Conservation (phyloP, 2,329 filamentous ascomycete genomes). For the Diaporthe vaccinii region DNA sequence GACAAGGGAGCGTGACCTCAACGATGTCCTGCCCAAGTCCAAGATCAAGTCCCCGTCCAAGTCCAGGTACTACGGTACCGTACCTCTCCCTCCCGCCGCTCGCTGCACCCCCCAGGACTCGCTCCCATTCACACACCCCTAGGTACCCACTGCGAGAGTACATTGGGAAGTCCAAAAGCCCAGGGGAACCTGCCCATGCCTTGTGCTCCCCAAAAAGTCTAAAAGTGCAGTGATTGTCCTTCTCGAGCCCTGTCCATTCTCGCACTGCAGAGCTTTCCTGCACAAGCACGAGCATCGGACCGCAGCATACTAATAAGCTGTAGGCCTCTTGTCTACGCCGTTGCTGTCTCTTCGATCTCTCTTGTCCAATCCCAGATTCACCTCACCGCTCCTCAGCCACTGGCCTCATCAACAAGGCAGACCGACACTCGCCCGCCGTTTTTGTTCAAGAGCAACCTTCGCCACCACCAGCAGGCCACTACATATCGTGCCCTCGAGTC, state of each 20-base stretch:
- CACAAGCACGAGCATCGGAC: conserved; percentile 26
- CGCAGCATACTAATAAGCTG: conserved; percentile 33
- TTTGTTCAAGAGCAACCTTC: conserved; percentile 6
- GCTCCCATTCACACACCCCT: conserved; percentile 20
- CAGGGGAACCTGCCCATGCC: conserved; percentile 15
- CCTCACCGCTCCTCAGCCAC: conserved; percentile 23
- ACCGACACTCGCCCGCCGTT: conserved; percentile 19
- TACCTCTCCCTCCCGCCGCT: conserved; percentile 7
- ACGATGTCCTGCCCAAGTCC: conserved; percentile 17
- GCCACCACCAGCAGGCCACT: background rate
- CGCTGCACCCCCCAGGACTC: conserved; percentile 6
- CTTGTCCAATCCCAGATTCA: conserved; percentile 31
- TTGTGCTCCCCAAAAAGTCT: conserved; percentile 29
- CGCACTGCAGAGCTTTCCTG: conserved; percentile 26
- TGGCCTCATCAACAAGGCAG: conserved; percentile 16
- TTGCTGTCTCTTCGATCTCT: conserved; percentile 21
- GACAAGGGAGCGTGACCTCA: conserved; percentile 20
- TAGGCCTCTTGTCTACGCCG: conserved; percentile 24
- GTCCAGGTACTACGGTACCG: conserved; percentile 20
- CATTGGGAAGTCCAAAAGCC: background rate
- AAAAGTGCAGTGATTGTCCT: conserved; percentile 24
- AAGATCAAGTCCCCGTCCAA: background rate
- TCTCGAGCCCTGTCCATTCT: conserved; percentile 17
- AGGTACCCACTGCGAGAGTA: conserved; percentile 26
- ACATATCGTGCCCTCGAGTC: conserved; percentile 4